A percentile compares a stretch with the other conserved stretches of the same genome.
These are phyloP conservation scores for Talaromyces sp. DNA, from an alignment of 2,329 filamentous ascomycete species.

Conservation along the genomic window DNA sequence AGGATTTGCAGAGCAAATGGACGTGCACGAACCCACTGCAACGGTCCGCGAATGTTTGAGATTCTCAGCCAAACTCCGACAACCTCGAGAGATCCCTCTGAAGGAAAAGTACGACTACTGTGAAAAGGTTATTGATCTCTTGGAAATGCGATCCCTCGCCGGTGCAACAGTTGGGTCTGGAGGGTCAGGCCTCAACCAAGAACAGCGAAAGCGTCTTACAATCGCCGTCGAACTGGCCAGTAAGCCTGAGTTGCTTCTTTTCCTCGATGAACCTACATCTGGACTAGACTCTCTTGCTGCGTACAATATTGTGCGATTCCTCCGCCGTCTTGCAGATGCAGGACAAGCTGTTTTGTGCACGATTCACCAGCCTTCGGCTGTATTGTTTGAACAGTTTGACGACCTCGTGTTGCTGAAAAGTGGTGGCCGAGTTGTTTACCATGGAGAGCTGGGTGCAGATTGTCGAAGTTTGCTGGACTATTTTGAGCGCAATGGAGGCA, in stretches of 20 bases:
- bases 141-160: slow-evolving; percentile 64
- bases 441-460: slow-evolving; percentile 75
- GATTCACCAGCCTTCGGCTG: slow-evolving; percentile 83
- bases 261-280: slow-evolving; percentile 60
- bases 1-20: slow-evolving; percentile 58
- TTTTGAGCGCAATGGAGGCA: slow-evolving; percentile 61
- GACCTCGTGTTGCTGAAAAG: slow-evolving; percentile 71
- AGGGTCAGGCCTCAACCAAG: slow-evolving; percentile 57
- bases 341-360: slow-evolving; percentile 88
- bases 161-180: slow-evolving; percentile 58
- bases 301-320: slow-evolving; percentile 58
- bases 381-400: slow-evolving; percentile 84
- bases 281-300: slow-evolving; percentile 66
- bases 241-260: slow-evolving; percentile 57
- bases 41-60: slow-evolving; percentile 63
- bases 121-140: slow-evolving; percentile 62
- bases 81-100: slow-evolving; percentile 51
- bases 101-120: slow-evolving; percentile 64
- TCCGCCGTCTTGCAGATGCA: slow-evolving; percentile 61
- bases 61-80: slow-evolving; percentile 62
- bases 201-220: slow-evolving; percentile 64
- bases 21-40: slow-evolving; percentile 61
- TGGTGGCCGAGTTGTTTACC: slow-evolving; percentile 79
- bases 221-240: slow-evolving; percentile 60
- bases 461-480: slow-evolving; percentile 65